A percentile compares a stretch with the other conserved stretches of the same genome.
Conservation (phyloP, 306 rosid species). For the Medicago truncatula region DNA sequence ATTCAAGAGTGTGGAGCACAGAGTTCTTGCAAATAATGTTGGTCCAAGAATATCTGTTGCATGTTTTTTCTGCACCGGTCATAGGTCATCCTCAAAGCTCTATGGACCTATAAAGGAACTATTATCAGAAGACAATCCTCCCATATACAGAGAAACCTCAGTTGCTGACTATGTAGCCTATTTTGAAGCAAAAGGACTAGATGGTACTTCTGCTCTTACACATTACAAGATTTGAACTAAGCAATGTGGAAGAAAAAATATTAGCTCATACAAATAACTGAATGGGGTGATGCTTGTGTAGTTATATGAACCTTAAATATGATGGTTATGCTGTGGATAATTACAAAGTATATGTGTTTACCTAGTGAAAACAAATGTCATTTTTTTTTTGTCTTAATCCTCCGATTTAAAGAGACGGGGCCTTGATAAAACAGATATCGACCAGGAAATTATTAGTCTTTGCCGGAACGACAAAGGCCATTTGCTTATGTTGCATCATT, state of each 20-base stretch:
- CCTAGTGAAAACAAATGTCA: background rate
- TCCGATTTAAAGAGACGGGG: no score
- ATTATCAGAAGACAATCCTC: slow-evolving; percentile 5
- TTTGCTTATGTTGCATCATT: no score
- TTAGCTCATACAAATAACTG: background rate
- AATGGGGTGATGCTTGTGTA: background rate
- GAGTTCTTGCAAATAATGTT: slow-evolving; percentile 33
- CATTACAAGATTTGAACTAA: slow-evolving; percentile 44
- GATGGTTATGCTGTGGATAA: background rate
- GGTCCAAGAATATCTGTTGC: slow-evolving; percentile 50
- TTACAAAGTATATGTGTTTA: no score
- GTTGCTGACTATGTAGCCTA: no score
- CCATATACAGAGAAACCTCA: no score
- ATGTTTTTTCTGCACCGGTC: slow-evolving; percentile 32
- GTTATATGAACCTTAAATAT: background rate
- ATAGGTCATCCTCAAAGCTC: background rate
- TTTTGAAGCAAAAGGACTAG: no score
- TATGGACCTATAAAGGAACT: slow-evolving; percentile 64
- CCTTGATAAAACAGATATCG: no score
- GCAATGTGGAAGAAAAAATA: background rate
- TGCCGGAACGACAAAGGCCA: no score
- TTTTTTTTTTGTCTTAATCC: no score
- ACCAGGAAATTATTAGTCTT: no score
- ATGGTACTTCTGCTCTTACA: slow-evolving; percentile 27
- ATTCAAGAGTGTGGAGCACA: slow-evolving; percentile 47